These are phyloP conservation scores for Suhomyces sp. DNA, from an alignment of 805 yeast species.

Conservation along the genomic window DNA sequence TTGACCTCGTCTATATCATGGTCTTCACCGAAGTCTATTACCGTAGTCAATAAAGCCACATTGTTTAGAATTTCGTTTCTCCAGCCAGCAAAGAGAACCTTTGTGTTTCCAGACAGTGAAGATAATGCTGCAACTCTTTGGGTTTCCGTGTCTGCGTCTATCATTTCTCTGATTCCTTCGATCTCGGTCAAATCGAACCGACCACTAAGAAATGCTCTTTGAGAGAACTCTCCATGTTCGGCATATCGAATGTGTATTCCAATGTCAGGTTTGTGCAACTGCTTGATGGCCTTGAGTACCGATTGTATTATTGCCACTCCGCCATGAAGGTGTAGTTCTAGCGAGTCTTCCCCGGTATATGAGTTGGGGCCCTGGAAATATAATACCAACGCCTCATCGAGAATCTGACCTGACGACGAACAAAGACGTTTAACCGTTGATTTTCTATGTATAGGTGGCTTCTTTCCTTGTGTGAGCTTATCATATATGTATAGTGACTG, in stretches of 20 bases:
- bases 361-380: slow-evolving; percentile 72
- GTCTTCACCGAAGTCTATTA: slow-evolving; percentile 94
- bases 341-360: slow-evolving; percentile 87
- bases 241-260: slow-evolving; percentile 66
- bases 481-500: slow-evolving; percentile 46
- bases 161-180: slow-evolving; percentile 84
- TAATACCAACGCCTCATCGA: slow-evolving; percentile 77
- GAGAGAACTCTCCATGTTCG: slow-evolving; percentile 89
- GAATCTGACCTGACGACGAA: slow-evolving; percentile 39
- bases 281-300: slow-evolving; percentile 59
- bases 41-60: slow-evolving; percentile 76
- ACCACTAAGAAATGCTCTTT: slow-evolving; percentile 81
- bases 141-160: slow-evolving; percentile 90
- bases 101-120: slow-evolving; percentile 70
- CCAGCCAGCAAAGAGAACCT: slow-evolving; percentile 59
- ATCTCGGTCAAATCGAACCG: slow-evolving; percentile 82
- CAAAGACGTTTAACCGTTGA: slow-evolving; percentile 62
- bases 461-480: slow-evolving; percentile 41
- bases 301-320: slow-evolving; percentile 80
- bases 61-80: slow-evolving; percentile 59
- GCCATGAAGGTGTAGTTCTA: slow-evolving; percentile 93
- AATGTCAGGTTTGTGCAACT: slow-evolving; percentile 44
- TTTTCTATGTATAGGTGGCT: slow-evolving; percentile 45
- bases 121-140: slow-evolving; percentile 75
- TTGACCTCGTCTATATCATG: slow-evolving; percentile 71